Percentiles rank a stretch among this genome's conserved stretches.
Conservation (phyloP, 148 eudicot species). For the Spergularia bocconei region DNA sequence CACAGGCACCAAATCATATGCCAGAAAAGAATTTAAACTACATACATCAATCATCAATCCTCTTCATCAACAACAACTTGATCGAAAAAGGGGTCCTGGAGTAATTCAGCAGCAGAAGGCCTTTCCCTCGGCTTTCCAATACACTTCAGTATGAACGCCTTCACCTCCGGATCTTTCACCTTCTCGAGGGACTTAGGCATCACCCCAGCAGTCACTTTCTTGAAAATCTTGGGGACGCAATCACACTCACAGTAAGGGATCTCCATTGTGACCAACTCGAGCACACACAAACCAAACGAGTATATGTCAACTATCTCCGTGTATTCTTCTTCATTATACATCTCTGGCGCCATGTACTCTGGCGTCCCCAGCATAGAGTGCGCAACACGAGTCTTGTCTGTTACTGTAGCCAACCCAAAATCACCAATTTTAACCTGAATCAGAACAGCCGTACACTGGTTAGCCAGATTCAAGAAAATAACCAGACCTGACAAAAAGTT, state of each 20-base stretch:
- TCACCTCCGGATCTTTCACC: slow-evolving; percentile 53
- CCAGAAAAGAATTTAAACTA: no score
- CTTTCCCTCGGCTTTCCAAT: slow-evolving; percentile 57
- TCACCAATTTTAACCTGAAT: slow-evolving; percentile 81
- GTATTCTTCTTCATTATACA: slow-evolving; percentile 77
- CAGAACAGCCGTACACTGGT: neutral
- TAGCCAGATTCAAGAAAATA: neutral
- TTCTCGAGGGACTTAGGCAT: slow-evolving; percentile 56
- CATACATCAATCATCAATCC: neutral
- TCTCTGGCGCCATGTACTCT: slow-evolving; percentile 85
- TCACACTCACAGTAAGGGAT: slow-evolving; percentile 80
- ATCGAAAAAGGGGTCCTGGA: slow-evolving; percentile 56
- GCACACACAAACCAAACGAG: slow-evolving; percentile 74
- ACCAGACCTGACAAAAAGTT: neutral
- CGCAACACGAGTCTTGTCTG: slow-evolving; percentile 68
- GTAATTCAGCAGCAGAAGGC: slow-evolving; percentile 71
- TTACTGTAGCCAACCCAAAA: slow-evolving; percentile 58
- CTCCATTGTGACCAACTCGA: slow-evolving; percentile 78
- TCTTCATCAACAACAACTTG: slow-evolving; percentile 38
- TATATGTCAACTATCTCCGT: slow-evolving; percentile 75
- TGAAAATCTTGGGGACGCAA: slow-evolving; percentile 66
- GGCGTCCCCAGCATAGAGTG: slow-evolving; percentile 80
- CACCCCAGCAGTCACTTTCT: slow-evolving; percentile 65
- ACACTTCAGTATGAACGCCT: slow-evolving; percentile 72
- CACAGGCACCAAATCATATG: no score